Evolutionary conservation across 2,329 filamentous ascomycete genomes (phyloP), one percentile per base, ranked within the genome.

Genomic region (Aspergillus proliferans): DNA sequence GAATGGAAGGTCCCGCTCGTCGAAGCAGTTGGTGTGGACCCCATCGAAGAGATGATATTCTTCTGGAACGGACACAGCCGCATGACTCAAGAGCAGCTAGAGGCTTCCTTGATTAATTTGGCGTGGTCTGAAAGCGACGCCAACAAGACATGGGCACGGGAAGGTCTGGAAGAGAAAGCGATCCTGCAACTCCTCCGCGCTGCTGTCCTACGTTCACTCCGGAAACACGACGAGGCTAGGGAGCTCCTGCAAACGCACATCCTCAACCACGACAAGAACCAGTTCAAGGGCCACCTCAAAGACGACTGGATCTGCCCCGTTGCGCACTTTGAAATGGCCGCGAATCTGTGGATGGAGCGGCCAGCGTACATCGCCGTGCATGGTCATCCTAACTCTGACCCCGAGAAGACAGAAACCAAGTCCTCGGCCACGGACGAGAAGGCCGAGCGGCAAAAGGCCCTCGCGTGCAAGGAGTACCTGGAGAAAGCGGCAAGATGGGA

Each of bases 31-130:
- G 90, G 90, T 0, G 77, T 88, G 3, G 87, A 84, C 51, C 93
- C 93, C 0, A 75, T 88, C 0, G 82, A 90, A 60, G 93, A 97
- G 72, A 95, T 97, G 86, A 84, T 87, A 10, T 95, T 92, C 66
- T 83, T 97, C 59, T 97, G 91, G 91, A 91, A 88, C 62, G 92
- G 91, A 0, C 83, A 82, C 58, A 92, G 88, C 69, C 83, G 89
- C 47, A 94, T 95, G 88, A 75, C 79, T 2, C 59, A 71, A 1
- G 71, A 72, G 0, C 80, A 92, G 51, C 73, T 95, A 12, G 74
- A 85, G 43, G 71, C 75, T 39, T 87, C 83, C 0, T 65, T 88
- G 34, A 69, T 65, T 1, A 78, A 79, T n/a, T 70, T 95, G 9
- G 73, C 75, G 0, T 95, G 89, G 71, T 84, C 81, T 43, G 76